phyloP scores from a whole-genome alignment of 1,139 yeast species.

The Taphrina deformans region DNA sequence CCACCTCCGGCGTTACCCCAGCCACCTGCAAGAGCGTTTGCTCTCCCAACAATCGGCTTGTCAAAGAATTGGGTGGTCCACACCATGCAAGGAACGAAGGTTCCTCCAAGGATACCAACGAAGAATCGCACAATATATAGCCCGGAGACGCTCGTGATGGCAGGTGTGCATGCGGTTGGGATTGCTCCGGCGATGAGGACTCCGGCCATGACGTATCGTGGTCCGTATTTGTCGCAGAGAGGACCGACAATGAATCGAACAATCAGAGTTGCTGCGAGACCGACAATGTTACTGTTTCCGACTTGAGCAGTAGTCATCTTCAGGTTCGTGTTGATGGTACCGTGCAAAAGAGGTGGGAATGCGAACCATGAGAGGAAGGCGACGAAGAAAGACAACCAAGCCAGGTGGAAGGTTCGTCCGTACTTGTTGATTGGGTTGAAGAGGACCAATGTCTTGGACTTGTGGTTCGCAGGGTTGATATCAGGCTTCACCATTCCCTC shows the following conservation, averaged over 20 bases:
- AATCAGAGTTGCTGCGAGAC: conserved; percentile 44
- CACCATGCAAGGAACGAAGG: conserved; percentile 46
- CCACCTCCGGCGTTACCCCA: conserved; percentile 49
- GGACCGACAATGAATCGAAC: conserved; percentile 46
- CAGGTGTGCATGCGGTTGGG: conserved; percentile 46
- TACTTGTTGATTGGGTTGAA: conserved; percentile 43
- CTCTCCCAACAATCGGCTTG: conserved; percentile 45
- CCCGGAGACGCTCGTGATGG: conserved; percentile 42
- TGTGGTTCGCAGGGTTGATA: conserved; percentile 44
- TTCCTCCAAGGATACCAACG: conserved; percentile 46
- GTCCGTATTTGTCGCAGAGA: conserved; percentile 45
- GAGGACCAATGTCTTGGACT: conserved; percentile 44
- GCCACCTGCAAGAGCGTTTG: conserved; percentile 47
- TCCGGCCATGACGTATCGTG: conserved; percentile 44
- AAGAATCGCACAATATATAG: conserved; percentile 45
- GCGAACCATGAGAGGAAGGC: conserved; percentile 48
- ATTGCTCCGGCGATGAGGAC: conserved; percentile 44
- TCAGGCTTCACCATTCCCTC: conserved; percentile 39
- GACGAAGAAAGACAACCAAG: conserved; percentile 47
- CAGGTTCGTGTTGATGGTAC: conserved; percentile 42
- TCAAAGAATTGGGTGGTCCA: conserved; percentile 47
- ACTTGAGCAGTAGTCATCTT: conserved; percentile 43
- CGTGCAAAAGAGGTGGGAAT: conserved; percentile 45
- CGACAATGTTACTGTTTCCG: conserved; percentile 46
- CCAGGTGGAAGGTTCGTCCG: conserved; percentile 44